A percentile compares a stretch with the other conserved stretches of the same genome.
phyloP scores from a whole-genome alignment of 768 basidiomycete genomes.

The Russula dissimulans region DNA sequence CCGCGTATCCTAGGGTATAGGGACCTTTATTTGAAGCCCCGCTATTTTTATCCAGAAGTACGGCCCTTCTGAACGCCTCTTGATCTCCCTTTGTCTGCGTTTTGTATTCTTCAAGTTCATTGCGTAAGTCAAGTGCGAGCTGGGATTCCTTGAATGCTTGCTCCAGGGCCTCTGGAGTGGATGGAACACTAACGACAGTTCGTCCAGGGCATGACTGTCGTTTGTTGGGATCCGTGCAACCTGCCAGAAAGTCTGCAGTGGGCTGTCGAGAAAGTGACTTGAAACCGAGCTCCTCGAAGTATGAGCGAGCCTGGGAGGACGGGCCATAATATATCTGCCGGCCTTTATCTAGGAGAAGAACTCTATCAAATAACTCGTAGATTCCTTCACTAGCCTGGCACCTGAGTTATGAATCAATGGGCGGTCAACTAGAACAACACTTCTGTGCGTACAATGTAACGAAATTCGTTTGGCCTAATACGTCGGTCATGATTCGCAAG shows the following conservation, averaged over 20 bases:
- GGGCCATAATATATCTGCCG: conserved; percentile 78
- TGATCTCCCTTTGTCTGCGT: conserved; percentile 49
- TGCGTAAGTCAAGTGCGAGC: conserved; percentile 35
- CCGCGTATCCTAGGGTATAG: conserved; percentile 70
- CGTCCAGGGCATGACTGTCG: conserved; percentile 60
- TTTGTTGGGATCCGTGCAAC: conserved; percentile 75
- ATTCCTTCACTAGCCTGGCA: conserved; percentile 69
- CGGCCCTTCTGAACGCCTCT: conserved; percentile 65
- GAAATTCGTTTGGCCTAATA: conserved; percentile 72
- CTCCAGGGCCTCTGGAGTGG: conserved; percentile 59
- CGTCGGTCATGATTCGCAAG: conserved; percentile 73
- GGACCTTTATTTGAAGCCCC: conserved; percentile 72
- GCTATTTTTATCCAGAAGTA: conserved; percentile 66
- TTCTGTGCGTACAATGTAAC: conserved; percentile 50
- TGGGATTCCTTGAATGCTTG: conserved; percentile 46
- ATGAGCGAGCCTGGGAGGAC: conserved; percentile 58
- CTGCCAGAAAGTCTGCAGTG: conserved; percentile 78
- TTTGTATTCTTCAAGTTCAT: conserved; percentile 46
- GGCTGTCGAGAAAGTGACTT: conserved; percentile 71
- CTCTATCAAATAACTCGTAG: conserved; percentile 77
- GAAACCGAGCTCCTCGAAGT: conserved; percentile 72
- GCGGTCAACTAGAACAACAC: not conserved
- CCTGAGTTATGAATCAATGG: conserved; percentile 15
- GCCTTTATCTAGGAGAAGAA: conserved; percentile 73
- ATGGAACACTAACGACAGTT: conserved; percentile 48